A percentile compares a stretch with the other conserved stretches of the same genome.
Evolutionary conservation across 306 rosid species (phyloP).

Genomic region (Quercus mongolica): DNA sequence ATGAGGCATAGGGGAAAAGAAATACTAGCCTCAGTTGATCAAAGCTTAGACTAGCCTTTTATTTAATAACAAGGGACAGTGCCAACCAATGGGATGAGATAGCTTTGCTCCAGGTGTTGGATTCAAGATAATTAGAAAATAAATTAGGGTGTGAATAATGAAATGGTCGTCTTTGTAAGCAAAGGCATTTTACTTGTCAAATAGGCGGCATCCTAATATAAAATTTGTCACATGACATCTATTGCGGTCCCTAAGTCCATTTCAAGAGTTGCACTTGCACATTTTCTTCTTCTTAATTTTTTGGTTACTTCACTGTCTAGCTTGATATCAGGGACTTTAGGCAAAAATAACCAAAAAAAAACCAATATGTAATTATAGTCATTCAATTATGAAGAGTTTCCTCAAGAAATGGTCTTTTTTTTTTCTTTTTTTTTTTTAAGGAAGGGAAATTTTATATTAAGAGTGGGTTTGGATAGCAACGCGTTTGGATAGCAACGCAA

Average conservation of each 20-base stretch:
- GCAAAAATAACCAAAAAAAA: background rate
- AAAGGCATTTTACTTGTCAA: background rate
- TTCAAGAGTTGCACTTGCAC: background rate
- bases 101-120: background rate
- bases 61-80: background rate
- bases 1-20: background rate
- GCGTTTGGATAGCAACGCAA: too few species aligned
- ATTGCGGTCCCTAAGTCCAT: background rate
- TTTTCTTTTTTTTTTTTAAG: too few species aligned
- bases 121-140: background rate
- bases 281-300: background rate
- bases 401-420: background rate
- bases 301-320: background rate
- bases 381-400: background rate
- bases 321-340: background rate
- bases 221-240: background rate
- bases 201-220: too few species aligned
- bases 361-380: background rate
- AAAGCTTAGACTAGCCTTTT: background rate
- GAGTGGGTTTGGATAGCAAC: too few species aligned
- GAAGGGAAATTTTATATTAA: background rate
- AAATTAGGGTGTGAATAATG: background rate
- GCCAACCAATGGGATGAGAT: background rate
- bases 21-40: background rate
- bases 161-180: background rate